phyloP scores from a whole-genome alignment of 768 basidiomycete genomes.

The Boletus sp. region DNA sequence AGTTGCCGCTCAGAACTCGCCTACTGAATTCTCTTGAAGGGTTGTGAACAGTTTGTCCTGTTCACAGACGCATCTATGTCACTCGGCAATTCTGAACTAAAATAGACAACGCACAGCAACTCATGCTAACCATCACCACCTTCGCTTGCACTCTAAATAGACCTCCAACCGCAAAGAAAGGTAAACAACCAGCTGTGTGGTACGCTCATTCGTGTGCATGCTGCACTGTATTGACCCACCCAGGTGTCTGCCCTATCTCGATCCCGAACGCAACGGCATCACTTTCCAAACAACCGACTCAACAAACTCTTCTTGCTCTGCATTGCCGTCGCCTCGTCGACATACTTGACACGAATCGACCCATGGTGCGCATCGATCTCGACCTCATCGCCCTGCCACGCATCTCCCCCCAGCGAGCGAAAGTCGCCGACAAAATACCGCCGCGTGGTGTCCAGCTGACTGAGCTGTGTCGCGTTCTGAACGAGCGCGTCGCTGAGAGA shows the following conservation, averaged over 20 bases:
- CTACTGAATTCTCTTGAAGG: too few relatives aligned
- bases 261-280: background rate
- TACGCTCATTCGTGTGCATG: too few relatives aligned
- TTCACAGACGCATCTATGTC: too few relatives aligned
- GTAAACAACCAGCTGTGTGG: too few relatives aligned
- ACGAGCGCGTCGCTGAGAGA: conserved; percentile 13
- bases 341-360: conserved; percentile 19
- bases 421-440: conserved; percentile 30
- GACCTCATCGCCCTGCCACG: conserved; percentile 24
- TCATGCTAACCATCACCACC: too few relatives aligned
- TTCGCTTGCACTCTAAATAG: too few relatives aligned
- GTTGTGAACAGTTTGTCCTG: too few relatives aligned
- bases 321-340: conserved; percentile 9
- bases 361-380: conserved; percentile 18
- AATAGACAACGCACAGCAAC: too few relatives aligned
- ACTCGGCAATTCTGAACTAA: too few relatives aligned
- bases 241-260: background rate
- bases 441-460: conserved; percentile 16
- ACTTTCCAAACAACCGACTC: conserved; percentile 17
- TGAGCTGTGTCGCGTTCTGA: conserved; percentile 18
- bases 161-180: too few relatives aligned
- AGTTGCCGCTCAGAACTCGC: too few relatives aligned
- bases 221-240: too few relatives aligned
- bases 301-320: conserved; percentile 17
- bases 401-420: conserved; percentile 7